A percentile compares a stretch with the other conserved stretches of the same genome.
These are phyloP conservation scores for Cucurbita argyrosperma DNA, from an alignment of 306 rosid genomes.

Conservation along the genomic window DNA sequence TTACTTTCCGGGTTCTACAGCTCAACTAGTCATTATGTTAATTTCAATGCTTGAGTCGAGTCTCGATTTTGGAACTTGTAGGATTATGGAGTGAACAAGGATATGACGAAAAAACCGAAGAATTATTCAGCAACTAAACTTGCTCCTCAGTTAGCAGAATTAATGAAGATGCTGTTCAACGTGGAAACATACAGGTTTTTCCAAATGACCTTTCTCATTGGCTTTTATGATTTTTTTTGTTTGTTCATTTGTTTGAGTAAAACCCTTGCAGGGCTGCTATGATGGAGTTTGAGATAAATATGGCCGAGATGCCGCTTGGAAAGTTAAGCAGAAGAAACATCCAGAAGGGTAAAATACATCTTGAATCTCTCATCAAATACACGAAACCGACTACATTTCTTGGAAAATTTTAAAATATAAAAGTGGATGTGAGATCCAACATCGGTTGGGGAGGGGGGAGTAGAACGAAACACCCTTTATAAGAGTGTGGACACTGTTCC, in stretches of 20 bases:
- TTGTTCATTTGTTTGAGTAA: not conserved
- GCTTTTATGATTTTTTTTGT: not conserved
- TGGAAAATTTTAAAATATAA: not conserved
- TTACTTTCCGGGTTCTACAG: not conserved
- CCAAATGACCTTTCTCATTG: slow-evolving; percentile 6
- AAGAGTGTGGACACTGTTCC: no score
- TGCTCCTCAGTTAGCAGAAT: slow-evolving; percentile 54
- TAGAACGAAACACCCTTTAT: no score
- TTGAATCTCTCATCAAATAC: not conserved
- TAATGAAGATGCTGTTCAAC: slow-evolving; percentile 87
- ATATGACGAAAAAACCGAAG: slow-evolving; percentile 35
- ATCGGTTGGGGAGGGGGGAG: no score
- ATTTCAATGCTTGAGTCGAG: not conserved
- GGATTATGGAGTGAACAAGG: slow-evolving; percentile 89
- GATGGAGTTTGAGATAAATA: slow-evolving; percentile 96
- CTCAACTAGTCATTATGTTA: not conserved
- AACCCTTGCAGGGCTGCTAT: slow-evolving; percentile 74
- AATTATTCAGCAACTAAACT: slow-evolving; percentile 36
- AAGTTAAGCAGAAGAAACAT: slow-evolving; percentile 82
- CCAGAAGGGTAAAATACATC: slow-evolving; percentile 49
- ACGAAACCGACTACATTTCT: not conserved
- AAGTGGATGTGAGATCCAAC: no score
- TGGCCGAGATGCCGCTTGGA: slow-evolving; percentile 99
- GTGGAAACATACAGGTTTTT: slow-evolving; percentile 87
- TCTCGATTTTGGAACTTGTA: slow-evolving; percentile 21